Percentiles rank a stretch among this genome's conserved stretches.
These are phyloP conservation scores for Sporothrix luriei DNA, from an alignment of 2,329 filamentous ascomycete genomes.

Conservation along the genomic window DNA sequence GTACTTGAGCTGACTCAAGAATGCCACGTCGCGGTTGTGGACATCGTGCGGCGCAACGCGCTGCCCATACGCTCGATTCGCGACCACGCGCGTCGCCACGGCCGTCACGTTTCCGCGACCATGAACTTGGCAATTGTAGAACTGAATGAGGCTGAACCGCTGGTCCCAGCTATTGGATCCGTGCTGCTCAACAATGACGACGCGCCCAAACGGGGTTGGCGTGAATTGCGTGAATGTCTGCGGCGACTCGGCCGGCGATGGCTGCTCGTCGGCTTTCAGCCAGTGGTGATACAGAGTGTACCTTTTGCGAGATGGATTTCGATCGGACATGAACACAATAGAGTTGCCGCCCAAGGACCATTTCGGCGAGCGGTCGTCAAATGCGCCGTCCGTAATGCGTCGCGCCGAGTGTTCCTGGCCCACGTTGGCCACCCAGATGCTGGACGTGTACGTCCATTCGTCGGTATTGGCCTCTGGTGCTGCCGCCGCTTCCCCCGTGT, in stretches of 20 bases:
- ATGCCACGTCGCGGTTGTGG: not conserved
- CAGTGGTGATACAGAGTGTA: not conserved
- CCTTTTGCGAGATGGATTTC: not conserved
- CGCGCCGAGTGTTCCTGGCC: slow-evolving; percentile 1
- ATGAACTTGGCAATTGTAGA: too few relatives aligned
- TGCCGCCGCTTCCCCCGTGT: not conserved
- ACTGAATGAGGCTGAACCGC: too few relatives aligned
- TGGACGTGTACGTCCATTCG: not conserved
- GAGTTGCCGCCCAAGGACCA: not conserved
- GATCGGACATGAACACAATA: not conserved
- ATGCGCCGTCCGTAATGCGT: not conserved
- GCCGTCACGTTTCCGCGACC: not conserved
- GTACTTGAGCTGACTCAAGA: too few relatives aligned
- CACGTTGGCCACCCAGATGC: slow-evolving; percentile 5
- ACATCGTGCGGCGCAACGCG: not conserved
- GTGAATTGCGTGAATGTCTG: not conserved
- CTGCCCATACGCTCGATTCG: not conserved
- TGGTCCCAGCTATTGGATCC: too few relatives aligned
- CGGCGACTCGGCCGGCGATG: not conserved
- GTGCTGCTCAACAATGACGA: too few relatives aligned
- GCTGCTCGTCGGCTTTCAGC: not conserved
- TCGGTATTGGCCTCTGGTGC: not conserved
- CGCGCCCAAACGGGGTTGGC: too few relatives aligned
- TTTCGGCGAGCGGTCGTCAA: not conserved
- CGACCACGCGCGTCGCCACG: not conserved